phyloP scores from a whole-genome alignment of 495 filamentous ascomycete species.

The Bacidia gigantensis region DNA sequence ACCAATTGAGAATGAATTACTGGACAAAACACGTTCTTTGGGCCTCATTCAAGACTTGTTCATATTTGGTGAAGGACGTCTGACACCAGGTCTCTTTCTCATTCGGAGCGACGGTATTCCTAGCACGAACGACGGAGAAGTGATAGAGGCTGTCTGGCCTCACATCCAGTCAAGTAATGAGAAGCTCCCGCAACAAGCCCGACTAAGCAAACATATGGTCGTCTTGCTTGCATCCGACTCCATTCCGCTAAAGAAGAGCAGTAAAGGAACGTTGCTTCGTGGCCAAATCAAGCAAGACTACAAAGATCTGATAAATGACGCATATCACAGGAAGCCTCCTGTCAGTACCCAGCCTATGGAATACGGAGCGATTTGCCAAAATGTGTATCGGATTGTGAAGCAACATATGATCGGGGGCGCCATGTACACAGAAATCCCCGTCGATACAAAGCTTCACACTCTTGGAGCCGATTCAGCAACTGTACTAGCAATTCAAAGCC shows the following conservation, averaged over 20 bases:
- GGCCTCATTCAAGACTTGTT: slow-evolving; percentile 29
- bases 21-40: slow-evolving; percentile 10
- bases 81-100: slow-evolving; percentile 33
- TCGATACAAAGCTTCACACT: slow-evolving; percentile 30
- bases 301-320: slow-evolving; percentile 25
- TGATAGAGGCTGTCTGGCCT: slow-evolving; percentile 26
- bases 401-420: slow-evolving; percentile 20
- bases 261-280: slow-evolving; percentile 40
- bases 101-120: slow-evolving; percentile 15
- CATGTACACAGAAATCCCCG: slow-evolving; percentile 18
- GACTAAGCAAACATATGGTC: slow-evolving; percentile 32
- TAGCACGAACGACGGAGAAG: slow-evolving; percentile 10
- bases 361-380: background rate
- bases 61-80: slow-evolving; percentile 33
- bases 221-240: slow-evolving; percentile 19
- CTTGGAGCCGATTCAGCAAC: slow-evolving; percentile 36
- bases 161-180: slow-evolving; percentile 27
- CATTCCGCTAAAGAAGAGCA: slow-evolving; percentile 32
- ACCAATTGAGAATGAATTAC: slow-evolving; percentile 39
- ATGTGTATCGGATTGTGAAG: slow-evolving; percentile 11
- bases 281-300: slow-evolving; percentile 28
- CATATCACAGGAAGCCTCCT: slow-evolving; percentile 20
- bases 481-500: slow-evolving; percentile 28
- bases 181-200: slow-evolving; percentile 28
- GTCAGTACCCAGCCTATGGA: background rate